Evolutionary conservation across 2,329 filamentous ascomycete genomes (phyloP).

Genomic region (Tolypocladium endophyticum): DNA sequence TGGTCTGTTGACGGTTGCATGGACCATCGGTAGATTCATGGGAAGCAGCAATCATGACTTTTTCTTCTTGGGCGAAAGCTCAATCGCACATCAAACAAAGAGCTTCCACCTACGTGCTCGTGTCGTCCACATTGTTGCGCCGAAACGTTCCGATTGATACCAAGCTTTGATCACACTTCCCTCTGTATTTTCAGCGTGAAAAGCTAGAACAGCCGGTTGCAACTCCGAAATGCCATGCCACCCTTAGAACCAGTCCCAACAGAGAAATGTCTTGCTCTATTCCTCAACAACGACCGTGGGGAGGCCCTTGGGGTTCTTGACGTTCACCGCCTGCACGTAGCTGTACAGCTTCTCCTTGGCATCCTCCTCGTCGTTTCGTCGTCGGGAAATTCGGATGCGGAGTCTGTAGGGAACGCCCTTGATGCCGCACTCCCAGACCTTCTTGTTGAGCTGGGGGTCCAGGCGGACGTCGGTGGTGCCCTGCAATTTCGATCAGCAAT

Average conservation of each 20-base stretch:
- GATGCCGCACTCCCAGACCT: constrained; percentile 98
- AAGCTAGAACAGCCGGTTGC: constrained; percentile 34
- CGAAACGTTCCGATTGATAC: constrained; percentile 3
- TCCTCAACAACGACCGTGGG: constrained; percentile 80
- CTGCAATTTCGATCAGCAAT: constrained; percentile 35
- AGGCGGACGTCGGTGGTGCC: constrained; percentile 94
- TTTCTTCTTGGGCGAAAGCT: background rate
- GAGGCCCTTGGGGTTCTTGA: constrained; percentile 98
- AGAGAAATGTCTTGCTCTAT: constrained; percentile 34
- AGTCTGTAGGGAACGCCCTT: constrained; percentile 98
- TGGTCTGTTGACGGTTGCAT: constrained; percentile 1
- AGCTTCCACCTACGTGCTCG: background rate
- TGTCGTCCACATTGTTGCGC: background rate
- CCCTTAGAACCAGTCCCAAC: constrained; percentile 30
- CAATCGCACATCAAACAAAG: background rate
- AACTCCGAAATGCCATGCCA: constrained; percentile 36
- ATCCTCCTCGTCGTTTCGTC: constrained; percentile 99
- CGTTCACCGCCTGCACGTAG: constrained; percentile 99
- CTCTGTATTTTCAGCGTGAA: constrained; percentile 26
- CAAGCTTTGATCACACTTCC: constrained; percentile 24
- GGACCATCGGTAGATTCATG: constrained; percentile 1
- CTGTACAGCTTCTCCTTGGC: constrained; percentile 99
- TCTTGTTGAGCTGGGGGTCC: constrained; percentile 99
- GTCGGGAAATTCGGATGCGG: constrained; percentile 95
- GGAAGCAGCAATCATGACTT: constrained; percentile 1